Conservation (phyloP, 495 filamentous ascomycete genomes). For the Clohesyomyces aquaticus region DNA sequence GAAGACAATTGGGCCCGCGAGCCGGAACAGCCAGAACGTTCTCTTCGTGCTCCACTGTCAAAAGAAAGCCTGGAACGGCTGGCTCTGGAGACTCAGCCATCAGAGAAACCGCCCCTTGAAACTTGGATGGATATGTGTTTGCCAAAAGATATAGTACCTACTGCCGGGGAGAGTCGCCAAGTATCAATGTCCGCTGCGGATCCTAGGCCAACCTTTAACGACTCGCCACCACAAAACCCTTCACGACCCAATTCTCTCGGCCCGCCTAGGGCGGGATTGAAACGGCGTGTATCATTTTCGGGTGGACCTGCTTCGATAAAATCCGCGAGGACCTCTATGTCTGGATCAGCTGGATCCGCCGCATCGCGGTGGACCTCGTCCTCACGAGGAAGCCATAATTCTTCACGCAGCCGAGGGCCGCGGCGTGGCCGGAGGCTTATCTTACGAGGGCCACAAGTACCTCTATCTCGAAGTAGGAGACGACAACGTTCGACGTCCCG, state of each 20-base stretch:
- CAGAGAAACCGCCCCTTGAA: background rate
- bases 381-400: background rate
- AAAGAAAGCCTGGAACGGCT: background rate
- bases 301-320: background rate
- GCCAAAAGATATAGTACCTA: too few relatives aligned
- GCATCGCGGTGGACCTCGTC: background rate
- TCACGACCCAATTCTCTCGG: background rate
- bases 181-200: too few relatives aligned
- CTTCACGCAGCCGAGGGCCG: background rate
- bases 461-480: background rate
- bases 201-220: too few relatives aligned
- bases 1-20: background rate
- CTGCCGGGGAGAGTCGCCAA: too few relatives aligned
- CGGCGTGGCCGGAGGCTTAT: background rate
- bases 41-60: background rate
- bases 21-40: background rate
- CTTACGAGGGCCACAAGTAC: background rate
- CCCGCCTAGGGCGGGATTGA: background rate
- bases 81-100: background rate
- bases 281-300: background rate
- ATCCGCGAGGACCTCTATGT: background rate
- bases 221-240: background rate
- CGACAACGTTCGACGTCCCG: background rate
- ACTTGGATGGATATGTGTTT: background rate
- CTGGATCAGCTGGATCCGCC: background rate